A percentile compares a stretch with the other conserved stretches of the same genome.
phyloP scores from a whole-genome alignment of 306 rosid genomes.

The Trichosanthes cucumerina region DNA sequence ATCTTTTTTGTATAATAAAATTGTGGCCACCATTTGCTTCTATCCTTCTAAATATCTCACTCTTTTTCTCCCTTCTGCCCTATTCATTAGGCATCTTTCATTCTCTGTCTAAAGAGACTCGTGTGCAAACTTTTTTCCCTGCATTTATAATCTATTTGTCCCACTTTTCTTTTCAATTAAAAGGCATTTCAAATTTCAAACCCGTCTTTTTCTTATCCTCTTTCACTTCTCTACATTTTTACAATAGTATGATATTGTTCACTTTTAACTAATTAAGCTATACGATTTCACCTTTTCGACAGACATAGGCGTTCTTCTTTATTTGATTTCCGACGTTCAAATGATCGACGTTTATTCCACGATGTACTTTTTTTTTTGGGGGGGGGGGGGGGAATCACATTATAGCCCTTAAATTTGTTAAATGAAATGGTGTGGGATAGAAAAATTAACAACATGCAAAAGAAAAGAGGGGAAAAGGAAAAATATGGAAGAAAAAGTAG shows the following conservation, averaged over 20 bases:
- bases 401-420: background rate
- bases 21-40: slow-evolving; percentile 1
- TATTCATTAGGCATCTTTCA: slow-evolving; percentile 1
- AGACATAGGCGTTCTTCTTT: too few species aligned
- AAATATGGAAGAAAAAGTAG: background rate
- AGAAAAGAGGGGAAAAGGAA: background rate
- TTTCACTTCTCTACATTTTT: background rate
- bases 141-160: background rate
- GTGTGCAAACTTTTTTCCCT: background rate
- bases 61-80: background rate
- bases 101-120: background rate
- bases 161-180: background rate
- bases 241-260: background rate
- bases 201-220: background rate
- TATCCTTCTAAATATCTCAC: background rate
- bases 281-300: too few species aligned
- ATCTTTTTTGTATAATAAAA: slow-evolving; percentile 8
- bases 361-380: too few species aligned
- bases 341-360: too few species aligned
- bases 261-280: background rate
- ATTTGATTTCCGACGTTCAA: too few species aligned
- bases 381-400: background rate
- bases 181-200: background rate
- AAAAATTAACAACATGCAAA: background rate
- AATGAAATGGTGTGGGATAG: background rate